Evolutionary conservation across 1,284 basidiomycete species (phyloP), one percentile per base, ranked within the genome.

Genomic region (Porphyrellus sp.): DNA sequence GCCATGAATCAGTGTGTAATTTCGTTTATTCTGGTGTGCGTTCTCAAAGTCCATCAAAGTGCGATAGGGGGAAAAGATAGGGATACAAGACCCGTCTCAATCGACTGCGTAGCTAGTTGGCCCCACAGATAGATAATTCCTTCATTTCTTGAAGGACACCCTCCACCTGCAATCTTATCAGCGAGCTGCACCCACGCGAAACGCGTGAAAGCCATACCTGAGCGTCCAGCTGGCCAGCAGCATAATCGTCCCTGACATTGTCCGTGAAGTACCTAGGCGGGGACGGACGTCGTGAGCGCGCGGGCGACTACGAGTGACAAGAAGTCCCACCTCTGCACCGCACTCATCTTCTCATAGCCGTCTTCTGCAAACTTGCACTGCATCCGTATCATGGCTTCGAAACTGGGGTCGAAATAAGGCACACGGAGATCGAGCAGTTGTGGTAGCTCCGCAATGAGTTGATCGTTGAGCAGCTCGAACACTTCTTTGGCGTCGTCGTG

Each of bases 311-410:
- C 15, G 48, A 20, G 27, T 35, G 27, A 24, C n/a, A 4, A 15
- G 46, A 28, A 43, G n/a, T 66, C 74, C 37, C 57, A 89, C 83
- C 94, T 77, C 71, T 99, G 97, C 5, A 99, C 97, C 41, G 93
- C 89, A 40, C 94, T 91, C 51, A 99, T 80, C 74, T 97, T 98
- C 75, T 99, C 95, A 70, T 99, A 99, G 0, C 93, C 97, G 63
- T 98, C 95, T 69, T 98, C 91, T 1, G 95, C 93, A 65, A 98
- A 98, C 64, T 94, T 93, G 67, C 91, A 84, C 70, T 99, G 96
- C 82, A 97, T 92, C 38, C 97, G 83, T 62, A 98, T 92, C 96
- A 99, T 98, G 30, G 96, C 92, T 72, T 99, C 97, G 69, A 99
- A 98, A 60, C 91, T 94, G 1, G 97, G 97, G 70, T 99, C 96